Conservation (phyloP, 176 grass and related monocot species). For the Avena atlantica region DNA sequence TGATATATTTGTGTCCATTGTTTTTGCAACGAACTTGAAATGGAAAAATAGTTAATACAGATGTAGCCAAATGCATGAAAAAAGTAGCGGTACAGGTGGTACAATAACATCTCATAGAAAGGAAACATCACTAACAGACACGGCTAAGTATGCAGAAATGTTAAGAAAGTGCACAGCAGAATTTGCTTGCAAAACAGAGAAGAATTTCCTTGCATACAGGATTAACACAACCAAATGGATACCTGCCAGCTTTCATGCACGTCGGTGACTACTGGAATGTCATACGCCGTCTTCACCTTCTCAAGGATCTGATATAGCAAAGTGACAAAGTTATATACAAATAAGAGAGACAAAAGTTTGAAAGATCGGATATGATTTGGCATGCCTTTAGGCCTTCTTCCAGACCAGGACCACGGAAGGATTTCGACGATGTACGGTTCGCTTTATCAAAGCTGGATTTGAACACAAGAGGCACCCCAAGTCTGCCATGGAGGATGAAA, state of each 20-base stretch:
- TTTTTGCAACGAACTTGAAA: neutral
- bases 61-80: conserved; percentile 10
- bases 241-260: conserved; percentile 97
- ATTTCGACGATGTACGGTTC: conserved; percentile 90
- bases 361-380: neutral
- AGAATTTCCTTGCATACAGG: neutral
- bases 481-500: conserved; percentile 46
- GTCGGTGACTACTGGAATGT: conserved; percentile 87
- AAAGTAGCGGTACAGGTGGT: neutral
- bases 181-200: conserved; percentile 1
- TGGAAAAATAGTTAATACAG: neutral
- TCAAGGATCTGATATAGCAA: conserved; percentile 72
- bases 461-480: conserved; percentile 86
- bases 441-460: conserved; percentile 98
- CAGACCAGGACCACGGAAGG: conserved; percentile 87
- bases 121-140: conserved; percentile 9
- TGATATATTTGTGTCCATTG: neutral
- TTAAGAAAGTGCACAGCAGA: neutral
- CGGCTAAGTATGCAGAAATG: conserved; percentile 21
- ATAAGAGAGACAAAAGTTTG: neutral
- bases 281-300: conserved; percentile 86
- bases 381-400: conserved; percentile 90
- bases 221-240: conserved; percentile 23
- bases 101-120: conserved; percentile 9
- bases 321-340: neutral